Percentiles rank a stretch among this genome's conserved stretches.
phyloP scores from a whole-genome alignment of 495 filamentous ascomycete genomes.

The Penicillium salamii region DNA sequence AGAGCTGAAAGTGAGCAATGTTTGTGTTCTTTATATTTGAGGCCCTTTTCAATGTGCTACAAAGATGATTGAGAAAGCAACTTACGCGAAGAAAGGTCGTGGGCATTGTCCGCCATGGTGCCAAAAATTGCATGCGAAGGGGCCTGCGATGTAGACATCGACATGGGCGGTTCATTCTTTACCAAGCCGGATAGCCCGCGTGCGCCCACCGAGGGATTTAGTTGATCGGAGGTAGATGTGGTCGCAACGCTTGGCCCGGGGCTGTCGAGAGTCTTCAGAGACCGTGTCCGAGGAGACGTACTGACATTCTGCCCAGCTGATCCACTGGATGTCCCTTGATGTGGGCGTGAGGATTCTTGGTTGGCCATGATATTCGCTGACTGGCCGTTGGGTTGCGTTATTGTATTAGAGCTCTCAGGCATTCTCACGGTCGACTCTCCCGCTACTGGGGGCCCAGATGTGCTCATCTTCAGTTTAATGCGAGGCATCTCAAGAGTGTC shows the following conservation, averaged over 20 bases:
- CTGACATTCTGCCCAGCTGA: slow-evolving; percentile 37
- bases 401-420: slow-evolving; percentile 32
- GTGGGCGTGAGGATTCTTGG: slow-evolving; percentile 46
- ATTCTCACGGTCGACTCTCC: slow-evolving; percentile 40
- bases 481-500: slow-evolving; percentile 30
- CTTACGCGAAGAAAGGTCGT: neutral
- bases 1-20: neutral
- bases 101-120: neutral
- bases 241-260: slow-evolving; percentile 19
- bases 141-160: slow-evolving; percentile 10
- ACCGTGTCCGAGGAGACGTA: slow-evolving; percentile 19
- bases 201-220: neutral
- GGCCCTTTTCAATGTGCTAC: neutral
- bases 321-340: slow-evolving; percentile 45
- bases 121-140: neutral
- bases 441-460: slow-evolving; percentile 49
- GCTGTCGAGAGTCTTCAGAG: slow-evolving; percentile 17
- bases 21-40: too few species aligned
- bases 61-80: neutral
- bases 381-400: slow-evolving; percentile 26
- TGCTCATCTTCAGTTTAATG: slow-evolving; percentile 68
- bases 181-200: slow-evolving; percentile 2
- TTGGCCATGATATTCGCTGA: slow-evolving; percentile 47
- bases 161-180: slow-evolving; percentile 14
- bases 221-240: slow-evolving; percentile 18